Conservation (phyloP, 257 asterid genomes). For the Nicotiana benthamiana region DNA sequence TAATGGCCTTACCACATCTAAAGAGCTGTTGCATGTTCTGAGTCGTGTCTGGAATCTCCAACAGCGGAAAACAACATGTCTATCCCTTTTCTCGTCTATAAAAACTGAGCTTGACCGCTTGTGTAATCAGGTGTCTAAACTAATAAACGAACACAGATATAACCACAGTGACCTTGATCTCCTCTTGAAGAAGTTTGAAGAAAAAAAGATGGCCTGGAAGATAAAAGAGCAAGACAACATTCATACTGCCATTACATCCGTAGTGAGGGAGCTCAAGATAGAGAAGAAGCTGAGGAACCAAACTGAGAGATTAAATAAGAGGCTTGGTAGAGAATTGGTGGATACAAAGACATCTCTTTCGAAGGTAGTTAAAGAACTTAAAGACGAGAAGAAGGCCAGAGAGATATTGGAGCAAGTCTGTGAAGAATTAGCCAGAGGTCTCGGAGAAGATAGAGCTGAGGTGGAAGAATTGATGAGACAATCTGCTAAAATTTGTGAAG, state of each 20-base stretch:
- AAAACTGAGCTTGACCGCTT: conserved; percentile 66
- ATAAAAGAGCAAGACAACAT: conserved; percentile 58
- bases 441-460: conserved; percentile 74
- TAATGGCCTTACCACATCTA: conserved; percentile 63
- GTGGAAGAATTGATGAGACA: conserved; percentile 62
- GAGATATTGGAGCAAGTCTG: conserved; percentile 78
- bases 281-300: conserved; percentile 80
- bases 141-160: conserved; percentile 46
- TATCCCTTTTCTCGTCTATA: conserved; percentile 62
- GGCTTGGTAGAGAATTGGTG: conserved; percentile 72
- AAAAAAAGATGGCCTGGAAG: conserved; percentile 59
- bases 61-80: conserved; percentile 46
- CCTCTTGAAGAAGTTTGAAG: conserved; percentile 51
- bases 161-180: conserved; percentile 38
- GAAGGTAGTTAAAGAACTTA: conserved; percentile 46
- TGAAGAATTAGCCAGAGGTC: conserved; percentile 77
- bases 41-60: conserved; percentile 42
- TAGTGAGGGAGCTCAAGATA: conserved; percentile 52
- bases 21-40: conserved; percentile 59
- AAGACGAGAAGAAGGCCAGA: conserved; percentile 64
- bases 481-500: conserved; percentile 52
- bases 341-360: conserved; percentile 49
- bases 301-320: conserved; percentile 79
- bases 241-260: conserved; percentile 43
- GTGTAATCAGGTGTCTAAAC: conserved; percentile 29